Evolutionary conservation across 2,329 filamentous ascomycete genomes (phyloP).

Genomic region (Pseudogymnoascus sp.): DNA sequence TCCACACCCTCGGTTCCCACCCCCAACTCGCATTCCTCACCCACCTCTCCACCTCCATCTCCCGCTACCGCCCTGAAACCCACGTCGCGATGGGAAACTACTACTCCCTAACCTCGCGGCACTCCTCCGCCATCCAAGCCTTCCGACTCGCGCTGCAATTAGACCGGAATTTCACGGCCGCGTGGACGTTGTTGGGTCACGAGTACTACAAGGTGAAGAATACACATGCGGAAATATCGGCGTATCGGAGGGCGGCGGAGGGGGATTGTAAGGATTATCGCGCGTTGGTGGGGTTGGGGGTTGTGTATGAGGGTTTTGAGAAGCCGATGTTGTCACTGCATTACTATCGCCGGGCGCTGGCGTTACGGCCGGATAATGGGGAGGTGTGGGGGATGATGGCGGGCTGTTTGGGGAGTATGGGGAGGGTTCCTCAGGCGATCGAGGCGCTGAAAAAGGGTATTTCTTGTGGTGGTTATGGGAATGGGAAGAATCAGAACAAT

Average conservation of each 20-base stretch:
- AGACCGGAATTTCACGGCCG: neutral
- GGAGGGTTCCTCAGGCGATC: neutral
- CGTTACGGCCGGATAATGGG: neutral
- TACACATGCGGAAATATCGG: neutral
- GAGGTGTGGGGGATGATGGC: neutral
- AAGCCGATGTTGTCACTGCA: neutral
- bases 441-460: neutral
- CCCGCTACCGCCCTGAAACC: neutral
- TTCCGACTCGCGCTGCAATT: constrained; percentile 12
- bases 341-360: neutral
- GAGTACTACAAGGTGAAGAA: neutral
- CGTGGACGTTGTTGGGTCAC: neutral
- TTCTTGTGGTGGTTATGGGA: neutral
- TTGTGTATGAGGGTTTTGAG: neutral
- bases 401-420: neutral
- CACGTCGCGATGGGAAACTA: neutral
- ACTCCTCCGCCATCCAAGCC: constrained; percentile 38
- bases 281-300: neutral
- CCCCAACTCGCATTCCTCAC: neutral
- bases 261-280: neutral
- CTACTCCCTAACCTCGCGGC: neutral
- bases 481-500: neutral
- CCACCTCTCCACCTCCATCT: neutral
- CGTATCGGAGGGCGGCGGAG: neutral
- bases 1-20: neutral